Conservation (phyloP, 176 grass and related monocot genomes). For the Avena eriantha region DNA sequence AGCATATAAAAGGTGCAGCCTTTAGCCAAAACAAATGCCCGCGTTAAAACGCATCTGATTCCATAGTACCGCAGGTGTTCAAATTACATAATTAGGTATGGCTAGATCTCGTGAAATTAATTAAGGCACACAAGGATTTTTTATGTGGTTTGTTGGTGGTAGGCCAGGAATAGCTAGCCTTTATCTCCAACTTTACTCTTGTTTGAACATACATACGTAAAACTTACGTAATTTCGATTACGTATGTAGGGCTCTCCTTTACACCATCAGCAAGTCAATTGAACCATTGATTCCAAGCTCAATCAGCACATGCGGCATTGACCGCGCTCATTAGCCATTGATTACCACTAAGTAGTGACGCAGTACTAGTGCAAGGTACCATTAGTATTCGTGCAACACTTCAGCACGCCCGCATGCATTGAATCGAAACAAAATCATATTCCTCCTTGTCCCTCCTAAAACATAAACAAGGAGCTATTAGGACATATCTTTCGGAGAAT, state of each 20-base stretch:
- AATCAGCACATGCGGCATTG: constrained; percentile 38
- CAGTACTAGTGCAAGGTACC: neutral
- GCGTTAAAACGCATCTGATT: constrained; percentile 55
- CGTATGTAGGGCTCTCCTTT: constrained; percentile 37
- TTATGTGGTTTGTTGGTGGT: neutral
- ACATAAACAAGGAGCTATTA: constrained; percentile 3
- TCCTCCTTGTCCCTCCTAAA: neutral
- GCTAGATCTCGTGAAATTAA: constrained; percentile 7
- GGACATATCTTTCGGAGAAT: neutral
- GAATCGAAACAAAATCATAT: neutral
- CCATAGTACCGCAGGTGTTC: constrained; percentile 36
- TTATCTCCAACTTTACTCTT: constrained; percentile 37
- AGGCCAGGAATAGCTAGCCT: constrained; percentile 34
- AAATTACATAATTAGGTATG: constrained; percentile 30
- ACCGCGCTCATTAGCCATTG: constrained; percentile 22
- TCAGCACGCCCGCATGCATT: constrained; percentile 13
- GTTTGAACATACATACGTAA: constrained; percentile 36
- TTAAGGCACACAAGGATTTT: neutral
- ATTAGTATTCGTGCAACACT: neutral
- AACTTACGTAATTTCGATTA: constrained; percentile 53
- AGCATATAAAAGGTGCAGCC: constrained; percentile 25
- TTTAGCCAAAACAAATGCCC: constrained; percentile 33
- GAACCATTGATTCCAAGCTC: neutral
- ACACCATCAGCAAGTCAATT: constrained; percentile 43
- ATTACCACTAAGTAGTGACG: neutral